These are phyloP conservation scores for Platanthera guangdongensis DNA, from an alignment of 106 monocot species.

Conservation along the genomic window DNA sequence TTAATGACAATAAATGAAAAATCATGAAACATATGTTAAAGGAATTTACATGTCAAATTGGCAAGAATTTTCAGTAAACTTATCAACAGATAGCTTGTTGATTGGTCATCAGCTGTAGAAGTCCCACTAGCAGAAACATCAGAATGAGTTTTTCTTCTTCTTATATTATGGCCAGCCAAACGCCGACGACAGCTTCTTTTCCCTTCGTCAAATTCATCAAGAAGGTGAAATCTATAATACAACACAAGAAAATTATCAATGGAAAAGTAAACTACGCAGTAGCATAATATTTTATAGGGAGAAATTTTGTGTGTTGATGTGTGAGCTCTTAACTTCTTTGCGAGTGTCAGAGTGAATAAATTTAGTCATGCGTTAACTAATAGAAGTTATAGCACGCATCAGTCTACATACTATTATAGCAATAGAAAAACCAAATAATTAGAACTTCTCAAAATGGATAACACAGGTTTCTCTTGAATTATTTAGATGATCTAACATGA, in stretches of 20 bases:
- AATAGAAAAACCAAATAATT: neutral
- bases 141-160: slow-evolving; percentile 42
- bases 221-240: slow-evolving; percentile 50
- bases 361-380: neutral
- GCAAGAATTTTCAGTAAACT: slow-evolving; percentile 41
- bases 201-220: slow-evolving; percentile 66
- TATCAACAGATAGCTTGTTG: slow-evolving; percentile 34
- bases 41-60: slow-evolving; percentile 37
- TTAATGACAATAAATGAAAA: neutral
- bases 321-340: neutral
- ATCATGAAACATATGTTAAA: neutral
- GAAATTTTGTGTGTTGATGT: neutral
- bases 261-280: neutral
- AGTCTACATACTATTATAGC: neutral
- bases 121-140: slow-evolving; percentile 17
- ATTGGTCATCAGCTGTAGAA: slow-evolving; percentile 22
- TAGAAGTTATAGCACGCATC: neutral
- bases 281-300: neutral
- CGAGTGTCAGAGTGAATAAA: too few species aligned
- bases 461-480: neutral
- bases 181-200: slow-evolving; percentile 59
- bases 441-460: neutral
- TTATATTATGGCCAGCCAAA: slow-evolving; percentile 46
- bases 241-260: neutral
- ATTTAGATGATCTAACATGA: neutral